phyloP scores from a whole-genome alignment of 805 yeast genomes.

The Saturnispora serradocipensis region DNA sequence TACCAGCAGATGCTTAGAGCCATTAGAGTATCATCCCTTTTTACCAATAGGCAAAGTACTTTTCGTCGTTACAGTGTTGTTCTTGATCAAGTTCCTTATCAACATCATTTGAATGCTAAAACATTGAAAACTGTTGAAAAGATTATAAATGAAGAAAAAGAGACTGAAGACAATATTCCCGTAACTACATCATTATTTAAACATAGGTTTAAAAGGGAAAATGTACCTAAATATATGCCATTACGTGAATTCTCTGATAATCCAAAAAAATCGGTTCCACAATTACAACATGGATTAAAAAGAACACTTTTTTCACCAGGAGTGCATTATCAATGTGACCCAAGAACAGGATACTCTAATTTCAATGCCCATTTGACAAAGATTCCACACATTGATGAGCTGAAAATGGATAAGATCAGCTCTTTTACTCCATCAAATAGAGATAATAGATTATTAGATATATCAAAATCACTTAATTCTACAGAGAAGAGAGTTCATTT shows the following conservation, averaged over 20 bases:
- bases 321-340: conserved; percentile 69
- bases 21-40: background rate
- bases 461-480: conserved; percentile 30
- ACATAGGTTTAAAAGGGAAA: background rate
- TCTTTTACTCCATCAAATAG: conserved; percentile 57
- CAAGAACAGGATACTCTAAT: conserved; percentile 64
- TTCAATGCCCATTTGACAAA: conserved; percentile 51
- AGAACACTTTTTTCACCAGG: conserved; percentile 74
- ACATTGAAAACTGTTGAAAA: background rate
- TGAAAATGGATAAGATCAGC: conserved; percentile 50
- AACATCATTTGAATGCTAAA: background rate
- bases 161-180: background rate
- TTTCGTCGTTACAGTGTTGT: background rate
- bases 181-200: conserved; percentile 1
- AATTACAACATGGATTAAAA: conserved; percentile 56
- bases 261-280: conserved; percentile 33
- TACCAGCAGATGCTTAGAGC: background rate
- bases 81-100: background rate
- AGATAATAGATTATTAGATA: conserved; percentile 42
- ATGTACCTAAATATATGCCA: conserved; percentile 15
- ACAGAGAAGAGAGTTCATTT: conserved; percentile 29
- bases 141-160: background rate
- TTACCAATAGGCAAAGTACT: background rate
- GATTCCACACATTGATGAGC: conserved; percentile 55
- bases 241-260: conserved; percentile 13